Evolutionary conservation across 805 yeast species (phyloP), one percentile per base, ranked within the genome.

Genomic region (Hanseniaspora lindneri): DNA sequence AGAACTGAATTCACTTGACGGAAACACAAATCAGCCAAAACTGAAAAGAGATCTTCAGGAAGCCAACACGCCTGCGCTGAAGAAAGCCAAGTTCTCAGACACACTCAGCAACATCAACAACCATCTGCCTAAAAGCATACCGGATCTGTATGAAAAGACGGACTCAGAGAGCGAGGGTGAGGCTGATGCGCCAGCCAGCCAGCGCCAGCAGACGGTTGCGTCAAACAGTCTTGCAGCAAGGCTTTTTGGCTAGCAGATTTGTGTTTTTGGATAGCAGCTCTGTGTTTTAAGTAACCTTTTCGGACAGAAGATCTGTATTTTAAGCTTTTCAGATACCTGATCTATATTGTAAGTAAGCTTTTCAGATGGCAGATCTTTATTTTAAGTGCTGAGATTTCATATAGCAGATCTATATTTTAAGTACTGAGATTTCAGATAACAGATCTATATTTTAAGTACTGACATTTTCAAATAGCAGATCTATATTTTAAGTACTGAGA

Each of bases 161-260:
- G 34, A 37, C 14, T 27, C 37, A 4, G 50, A 47, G 11, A 34
- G 37, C 17, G 50, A 47, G 11, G 37, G 58, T 36, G 56, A 55
- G 6, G 58, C 60, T 1, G 64, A 62, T 13, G 58, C 57, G 4
- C 56, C 55, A 7, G 43, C 56, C 39, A 41, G 57, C 56, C 30
- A 44, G 58, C 29, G 54, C 54, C 17, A 30, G 10, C 34, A 30
- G n/a, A 29, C 44, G 52, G n/a, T n/a, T n/a, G 11, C 16, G 3
- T 48, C 39, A 14, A 46, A 32, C 28, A 33, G 41, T 37, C 37
- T 44, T 29, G 41, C 41, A 20, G 41, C 50, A 13, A 27, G 28
- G 29, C 24, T 47, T 20, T 39, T 37, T 33, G 42, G 49, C 16
- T 39, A 46, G 19, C 3, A 16, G 25, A 39, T n/a, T n/a, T n/a